Base-by-base conservation (phyloP, 257 asterid genomes). In the Sherardia arvensis region DNA sequence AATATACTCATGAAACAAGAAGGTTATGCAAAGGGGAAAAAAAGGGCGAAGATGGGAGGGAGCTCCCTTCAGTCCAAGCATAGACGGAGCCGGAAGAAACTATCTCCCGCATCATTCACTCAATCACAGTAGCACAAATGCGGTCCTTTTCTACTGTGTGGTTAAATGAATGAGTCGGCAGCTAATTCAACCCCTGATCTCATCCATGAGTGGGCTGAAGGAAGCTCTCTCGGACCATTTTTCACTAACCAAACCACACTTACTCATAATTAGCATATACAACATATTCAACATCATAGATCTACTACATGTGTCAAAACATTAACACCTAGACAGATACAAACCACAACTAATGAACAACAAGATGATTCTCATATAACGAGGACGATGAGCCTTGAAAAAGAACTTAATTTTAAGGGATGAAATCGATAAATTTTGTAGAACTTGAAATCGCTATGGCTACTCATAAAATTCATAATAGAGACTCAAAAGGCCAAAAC, bases 21-120 rank as follows among this genome's bases (percentile, higher is more conserved):
- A 38, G 47, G 47, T 38, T 38, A 2, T 12, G 47, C n/a, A 12
- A 10, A 38, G 17, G 47, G 3, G 12, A 38, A 38, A 38, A 38
- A 10, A 38, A 38, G 47, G 47, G 47, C 54, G 77, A 59, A 79
- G 57, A 67, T 81, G 54, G 79, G 87, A 87, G 95, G 82, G 96
- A 91, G 94, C 94, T 90, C 94, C 95, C 94, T 87, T 90, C 95
- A 83, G 95, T 87, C 95, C 94, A 87, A 87, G 86, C 90, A 85
- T 69, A 68, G 94, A 82, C 73, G 77, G 83, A 84, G 82, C 88
- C 65, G 83, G 75, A 68, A 67, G 81, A 80, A 85, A 87, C 79
- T 87, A 82, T 85, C 97, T 87, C 97, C 97, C 96, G 96, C 94
- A 77, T 91, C 97, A 91, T 91, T 85, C 95, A 84, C 81, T 85